phyloP scores from a whole-genome alignment of 2,329 filamentous ascomycete genomes.

The Penicillium sp. region DNA sequence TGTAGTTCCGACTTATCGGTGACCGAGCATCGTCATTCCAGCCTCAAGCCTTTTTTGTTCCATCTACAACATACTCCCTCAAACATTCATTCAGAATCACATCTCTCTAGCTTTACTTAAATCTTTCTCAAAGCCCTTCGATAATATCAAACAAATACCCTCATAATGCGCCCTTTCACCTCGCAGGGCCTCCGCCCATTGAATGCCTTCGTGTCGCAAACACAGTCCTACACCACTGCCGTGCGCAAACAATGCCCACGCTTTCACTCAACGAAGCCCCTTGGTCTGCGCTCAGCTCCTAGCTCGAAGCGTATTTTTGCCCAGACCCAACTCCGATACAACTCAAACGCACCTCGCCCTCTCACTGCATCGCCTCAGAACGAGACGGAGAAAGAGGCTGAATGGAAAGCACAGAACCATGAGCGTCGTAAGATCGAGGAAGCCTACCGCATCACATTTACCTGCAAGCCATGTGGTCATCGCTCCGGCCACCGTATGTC shows the following conservation, averaged over 20 bases:
- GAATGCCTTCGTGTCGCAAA: slow-evolving; percentile 11
- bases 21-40: slow-evolving; percentile 9
- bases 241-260: slow-evolving; percentile 19
- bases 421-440: slow-evolving; percentile 52
- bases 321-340: slow-evolving; percentile 25
- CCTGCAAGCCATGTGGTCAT: slow-evolving; percentile 78
- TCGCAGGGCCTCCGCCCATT: slow-evolving; percentile 25
- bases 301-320: slow-evolving; percentile 7
- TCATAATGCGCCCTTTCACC: slow-evolving; percentile 20
- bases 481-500: slow-evolving; percentile 83
- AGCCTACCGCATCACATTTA: slow-evolving; percentile 86
- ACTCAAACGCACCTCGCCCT: slow-evolving; percentile 33
- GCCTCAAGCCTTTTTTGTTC: not conserved
- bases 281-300: slow-evolving; percentile 6
- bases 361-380: slow-evolving; percentile 35
- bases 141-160: not conserved
- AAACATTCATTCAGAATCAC: not conserved
- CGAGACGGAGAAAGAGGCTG: slow-evolving; percentile 29
- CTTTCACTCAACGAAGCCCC: slow-evolving; percentile 20
- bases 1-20: slow-evolving; percentile 11
- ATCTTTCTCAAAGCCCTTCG: not conserved
- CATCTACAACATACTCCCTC: not conserved
- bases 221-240: slow-evolving; percentile 18
- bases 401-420: slow-evolving; percentile 37
- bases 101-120: not conserved